Base-by-base conservation (phyloP, 139 green algal genomes). In the Chlorella vulgaris region DNA sequence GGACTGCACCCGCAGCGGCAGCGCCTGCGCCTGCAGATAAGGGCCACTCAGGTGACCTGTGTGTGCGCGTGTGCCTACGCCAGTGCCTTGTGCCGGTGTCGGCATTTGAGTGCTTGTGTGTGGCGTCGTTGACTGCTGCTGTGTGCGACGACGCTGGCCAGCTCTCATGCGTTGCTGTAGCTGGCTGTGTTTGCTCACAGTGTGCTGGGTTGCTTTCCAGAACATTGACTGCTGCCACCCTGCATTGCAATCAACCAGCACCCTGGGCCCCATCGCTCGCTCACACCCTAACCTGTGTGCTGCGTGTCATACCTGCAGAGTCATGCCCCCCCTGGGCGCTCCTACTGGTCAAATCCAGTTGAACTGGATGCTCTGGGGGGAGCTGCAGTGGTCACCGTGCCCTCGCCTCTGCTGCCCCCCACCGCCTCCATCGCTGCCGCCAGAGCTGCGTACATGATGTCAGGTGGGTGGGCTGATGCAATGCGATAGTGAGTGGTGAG, bases 301-400 rank as follows among this genome's bases (percentile, higher is more conserved):
- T n/a, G n/a, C n/a, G n/a, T n/a, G n/a, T 60, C 26, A 7, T 35
- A 33, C 4, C 67, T 42, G 65, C 77, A 83, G 77, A 76, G 77
- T 65, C 82, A 73, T 66, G 87, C 88, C 7, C 70, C 68, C 1
- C 26, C 36, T 4, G 88, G 88, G 4, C 51, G 70, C 38, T 83
- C 85, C 74, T 90, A 82, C 76, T 91, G 88, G 88, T 87, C 80
- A 0, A 66, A 81, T 1, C 31, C 76, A 2, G 69, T 91, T 38
- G 76, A 84, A 35, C 81, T 91, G 43, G 88, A 91, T 58, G 75
- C 83, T 5, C 36, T 82, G 47, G 88, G 83, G 18, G 87, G 83
- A 10, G 86, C 83, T 7, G 88, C 82, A 2, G 83, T 91, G 60
- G 85, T 88, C 28, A 68, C 73, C 0, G 85, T 88, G 65, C 88